Conservation (phyloP, 495 filamentous ascomycete species). For the Penicillium salamii region DNA sequence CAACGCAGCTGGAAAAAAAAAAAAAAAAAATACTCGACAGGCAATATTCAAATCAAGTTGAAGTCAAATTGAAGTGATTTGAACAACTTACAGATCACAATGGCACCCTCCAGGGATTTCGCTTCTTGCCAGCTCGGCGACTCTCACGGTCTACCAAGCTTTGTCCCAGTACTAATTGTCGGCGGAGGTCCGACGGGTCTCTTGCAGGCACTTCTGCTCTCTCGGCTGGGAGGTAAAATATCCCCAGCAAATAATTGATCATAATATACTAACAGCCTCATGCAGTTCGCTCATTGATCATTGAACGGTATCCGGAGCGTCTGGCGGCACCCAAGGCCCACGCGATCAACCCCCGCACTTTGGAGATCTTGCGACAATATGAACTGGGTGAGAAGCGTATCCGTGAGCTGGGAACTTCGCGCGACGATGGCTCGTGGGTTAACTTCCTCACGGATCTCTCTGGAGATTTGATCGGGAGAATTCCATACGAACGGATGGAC, state of each 20-base stretch:
- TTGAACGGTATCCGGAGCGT: conserved; percentile 25
- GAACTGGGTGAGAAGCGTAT: conserved; percentile 26
- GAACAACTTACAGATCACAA: neutral
- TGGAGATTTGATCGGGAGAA: conserved; percentile 22
- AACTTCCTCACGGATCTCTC: conserved; percentile 29
- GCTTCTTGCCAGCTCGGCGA: neutral
- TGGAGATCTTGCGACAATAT: conserved; percentile 29
- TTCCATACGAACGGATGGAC: conserved; percentile 35
- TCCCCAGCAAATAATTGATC: too few species aligned
- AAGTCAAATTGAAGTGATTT: too few species aligned
- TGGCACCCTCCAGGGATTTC: conserved; percentile 2
- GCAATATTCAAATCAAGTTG: neutral
- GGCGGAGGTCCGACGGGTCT: conserved; percentile 34
- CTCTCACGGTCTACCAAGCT: neutral
- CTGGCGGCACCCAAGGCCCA: conserved; percentile 30
- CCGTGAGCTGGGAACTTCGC: conserved; percentile 20
- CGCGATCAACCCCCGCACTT: conserved; percentile 25
- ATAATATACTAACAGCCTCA: neutral
- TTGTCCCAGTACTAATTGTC: conserved; percentile 32
- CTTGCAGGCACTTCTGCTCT: conserved; percentile 26
- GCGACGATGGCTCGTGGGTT: conserved; percentile 25
- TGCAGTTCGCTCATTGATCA: conserved; percentile 21
- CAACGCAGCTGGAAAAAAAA: too few species aligned
- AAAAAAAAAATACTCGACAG: neutral
- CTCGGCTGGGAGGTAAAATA: conserved; percentile 17